phyloP scores from a whole-genome alignment of 2,329 filamentous ascomycete species.

The Alternaria rosae region DNA sequence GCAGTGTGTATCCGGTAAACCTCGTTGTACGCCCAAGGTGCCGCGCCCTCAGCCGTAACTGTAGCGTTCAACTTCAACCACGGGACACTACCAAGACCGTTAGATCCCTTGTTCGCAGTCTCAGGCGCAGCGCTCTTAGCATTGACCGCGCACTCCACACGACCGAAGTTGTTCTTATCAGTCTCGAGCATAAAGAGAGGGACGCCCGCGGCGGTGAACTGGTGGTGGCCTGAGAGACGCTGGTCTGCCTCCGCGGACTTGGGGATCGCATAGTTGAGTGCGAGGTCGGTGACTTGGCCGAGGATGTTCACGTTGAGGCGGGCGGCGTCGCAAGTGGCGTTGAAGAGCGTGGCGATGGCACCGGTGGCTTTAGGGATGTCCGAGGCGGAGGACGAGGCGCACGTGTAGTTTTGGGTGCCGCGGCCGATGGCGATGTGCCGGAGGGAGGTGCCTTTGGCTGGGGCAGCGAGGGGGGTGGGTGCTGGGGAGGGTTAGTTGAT shows the following conservation, averaged over 20 bases:
- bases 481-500: constrained; percentile 48
- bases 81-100: constrained; percentile 69
- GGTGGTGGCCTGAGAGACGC: constrained; percentile 77
- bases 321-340: constrained; percentile 79
- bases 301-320: constrained; percentile 67
- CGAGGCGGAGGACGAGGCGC: constrained; percentile 65
- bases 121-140: constrained; percentile 68
- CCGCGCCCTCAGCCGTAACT: constrained; percentile 28
- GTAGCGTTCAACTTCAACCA: constrained; percentile 76
- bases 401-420: constrained; percentile 95
- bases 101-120: constrained; percentile 65
- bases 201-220: constrained; percentile 73
- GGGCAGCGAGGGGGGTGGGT: constrained; percentile 66
- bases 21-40: constrained; percentile 64
- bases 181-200: constrained; percentile 83
- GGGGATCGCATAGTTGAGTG: constrained; percentile 70
- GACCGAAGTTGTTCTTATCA: constrained; percentile 59
- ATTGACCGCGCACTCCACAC: constrained; percentile 70
- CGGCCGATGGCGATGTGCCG: constrained; percentile 85
- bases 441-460: constrained; percentile 67
- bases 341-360: constrained; percentile 85
- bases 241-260: constrained; percentile 59
- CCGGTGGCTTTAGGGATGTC: constrained; percentile 71
- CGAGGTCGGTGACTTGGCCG: constrained; percentile 68
- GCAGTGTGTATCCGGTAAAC: constrained; percentile 87